phyloP scores from a whole-genome alignment of 108 stramenopile species.

The Cyclotella kingstonii region DNA sequence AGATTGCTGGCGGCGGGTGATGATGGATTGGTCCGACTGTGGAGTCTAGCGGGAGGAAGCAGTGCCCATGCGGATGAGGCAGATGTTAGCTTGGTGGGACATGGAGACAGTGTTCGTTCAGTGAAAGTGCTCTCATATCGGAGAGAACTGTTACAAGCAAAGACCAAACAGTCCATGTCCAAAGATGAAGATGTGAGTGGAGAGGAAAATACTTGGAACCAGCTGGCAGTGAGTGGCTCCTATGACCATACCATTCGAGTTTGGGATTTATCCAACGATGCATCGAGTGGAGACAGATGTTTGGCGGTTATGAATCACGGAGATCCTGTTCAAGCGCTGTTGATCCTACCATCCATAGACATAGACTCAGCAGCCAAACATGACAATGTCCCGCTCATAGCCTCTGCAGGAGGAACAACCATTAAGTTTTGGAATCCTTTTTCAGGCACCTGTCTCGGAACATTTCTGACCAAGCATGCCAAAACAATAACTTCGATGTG shows the following conservation, averaged over 20 bases:
- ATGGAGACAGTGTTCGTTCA: conserved; percentile 62
- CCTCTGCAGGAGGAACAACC: conserved; percentile 76
- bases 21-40: conserved; percentile 56
- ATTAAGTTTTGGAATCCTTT: conserved; percentile 84
- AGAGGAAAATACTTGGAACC: conserved; percentile 27
- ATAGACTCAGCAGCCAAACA: conserved; percentile 12
- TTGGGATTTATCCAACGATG: conserved; percentile 60
- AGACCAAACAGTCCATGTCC: conserved; percentile 19
- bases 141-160: conserved; percentile 2
- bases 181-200: neutral
- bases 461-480: conserved; percentile 64
- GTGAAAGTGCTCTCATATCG: conserved; percentile 31
- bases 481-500: conserved; percentile 83
- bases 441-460: conserved; percentile 55
- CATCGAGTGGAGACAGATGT: conserved; percentile 46
- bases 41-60: conserved; percentile 44
- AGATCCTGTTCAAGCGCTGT: conserved; percentile 75
- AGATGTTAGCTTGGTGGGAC: conserved; percentile 55
- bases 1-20: conserved; percentile 56
- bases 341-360: conserved; percentile 49
- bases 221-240: conserved; percentile 69
- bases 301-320: conserved; percentile 71
- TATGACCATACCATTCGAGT: conserved; percentile 86
- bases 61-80: conserved; percentile 34
- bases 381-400: conserved; percentile 55